A percentile compares a stretch with the other conserved stretches of the same genome.
phyloP scores from a whole-genome alignment of 805 yeast species.

The Ogataea neopini region DNA sequence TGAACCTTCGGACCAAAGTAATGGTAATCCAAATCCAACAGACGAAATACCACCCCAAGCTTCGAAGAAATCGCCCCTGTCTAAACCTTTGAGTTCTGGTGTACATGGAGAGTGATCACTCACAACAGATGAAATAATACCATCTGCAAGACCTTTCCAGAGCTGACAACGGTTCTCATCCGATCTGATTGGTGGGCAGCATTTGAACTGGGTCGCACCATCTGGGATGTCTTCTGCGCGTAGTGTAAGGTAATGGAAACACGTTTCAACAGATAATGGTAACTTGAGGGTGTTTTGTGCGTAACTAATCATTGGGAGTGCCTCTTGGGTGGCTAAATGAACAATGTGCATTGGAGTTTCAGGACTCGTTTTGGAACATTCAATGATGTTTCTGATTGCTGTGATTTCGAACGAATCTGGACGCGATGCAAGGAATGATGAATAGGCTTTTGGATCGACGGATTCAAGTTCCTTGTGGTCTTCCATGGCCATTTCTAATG shows the following conservation, averaged over 20 bases:
- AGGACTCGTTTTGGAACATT: slow-evolving; percentile 59
- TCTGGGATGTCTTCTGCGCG: slow-evolving; percentile 76
- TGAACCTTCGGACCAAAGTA: slow-evolving; percentile 73
- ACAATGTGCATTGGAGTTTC: slow-evolving; percentile 80
- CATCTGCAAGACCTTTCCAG: slow-evolving; percentile 74
- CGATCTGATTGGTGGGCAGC: slow-evolving; percentile 92
- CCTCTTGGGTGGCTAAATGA: slow-evolving; percentile 84
- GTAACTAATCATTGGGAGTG: slow-evolving; percentile 66
- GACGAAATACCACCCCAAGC: slow-evolving; percentile 98
- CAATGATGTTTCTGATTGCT: slow-evolving; percentile 73
- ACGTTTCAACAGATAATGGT: slow-evolving; percentile 85
- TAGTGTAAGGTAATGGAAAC: slow-evolving; percentile 86
- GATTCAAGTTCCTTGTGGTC: slow-evolving; percentile 34
- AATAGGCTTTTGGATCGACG: slow-evolving; percentile 64
- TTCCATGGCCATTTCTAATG: slow-evolving; percentile 26
- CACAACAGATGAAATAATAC: slow-evolving; percentile 78
- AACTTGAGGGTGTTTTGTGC: slow-evolving; percentile 57
- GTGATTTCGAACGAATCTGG: slow-evolving; percentile 88
- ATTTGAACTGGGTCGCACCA: slow-evolving; percentile 81
- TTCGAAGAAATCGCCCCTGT: slow-evolving; percentile 80
- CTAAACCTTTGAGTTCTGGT: slow-evolving; percentile 81
- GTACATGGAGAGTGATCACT: slow-evolving; percentile 97
- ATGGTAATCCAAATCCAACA: slow-evolving; percentile 86
- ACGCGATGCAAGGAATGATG: slow-evolving; percentile 76
- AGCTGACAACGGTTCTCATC: slow-evolving; percentile 67